Evolutionary conservation across 805 yeast genomes (phyloP).

Genomic region (Maudiozyma pseudohumilis): DNA sequence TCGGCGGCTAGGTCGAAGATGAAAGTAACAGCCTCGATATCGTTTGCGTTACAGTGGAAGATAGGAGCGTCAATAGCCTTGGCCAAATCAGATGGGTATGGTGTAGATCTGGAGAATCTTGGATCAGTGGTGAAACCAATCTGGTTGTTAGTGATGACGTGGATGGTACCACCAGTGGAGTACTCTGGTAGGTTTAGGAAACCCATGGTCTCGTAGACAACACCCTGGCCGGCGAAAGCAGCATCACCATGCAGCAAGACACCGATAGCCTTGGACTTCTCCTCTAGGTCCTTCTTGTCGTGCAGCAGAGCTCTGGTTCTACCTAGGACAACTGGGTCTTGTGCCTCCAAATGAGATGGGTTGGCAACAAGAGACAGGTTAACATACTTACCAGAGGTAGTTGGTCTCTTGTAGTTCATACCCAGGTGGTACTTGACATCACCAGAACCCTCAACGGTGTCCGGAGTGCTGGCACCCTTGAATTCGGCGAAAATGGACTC

Average conservation of each 20-base stretch:
- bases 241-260: constrained; percentile 98
- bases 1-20: constrained; percentile 95
- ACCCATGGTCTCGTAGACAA: constrained; percentile 97
- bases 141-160: constrained; percentile 93
- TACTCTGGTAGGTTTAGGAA: constrained; percentile 86
- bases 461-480: constrained; percentile 72
- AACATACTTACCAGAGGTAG: constrained; percentile 94
- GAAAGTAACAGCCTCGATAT: constrained; percentile 85
- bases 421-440: constrained; percentile 99
- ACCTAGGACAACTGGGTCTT: constrained; percentile 97
- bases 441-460: constrained; percentile 81
- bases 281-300: constrained; percentile 77
- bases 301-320: constrained; percentile 94
- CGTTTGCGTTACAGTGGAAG: constrained; percentile 98
- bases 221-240: constrained; percentile 98
- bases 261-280: constrained; percentile 78
- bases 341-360: constrained; percentile 98
- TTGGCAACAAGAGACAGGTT: constrained; percentile 94
- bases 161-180: constrained; percentile 97
- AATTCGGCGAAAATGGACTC: constrained; percentile 96
- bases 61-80: constrained; percentile 95
- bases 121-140: constrained; percentile 99
- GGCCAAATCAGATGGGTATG: constrained; percentile 96
- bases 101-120: constrained; percentile 91
- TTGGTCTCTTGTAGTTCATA: constrained; percentile 98